Evolutionary conservation across 208 protist species (phyloP), one percentile per base, ranked within the genome.

Genomic region (Acanthamoeba healyi): DNA sequence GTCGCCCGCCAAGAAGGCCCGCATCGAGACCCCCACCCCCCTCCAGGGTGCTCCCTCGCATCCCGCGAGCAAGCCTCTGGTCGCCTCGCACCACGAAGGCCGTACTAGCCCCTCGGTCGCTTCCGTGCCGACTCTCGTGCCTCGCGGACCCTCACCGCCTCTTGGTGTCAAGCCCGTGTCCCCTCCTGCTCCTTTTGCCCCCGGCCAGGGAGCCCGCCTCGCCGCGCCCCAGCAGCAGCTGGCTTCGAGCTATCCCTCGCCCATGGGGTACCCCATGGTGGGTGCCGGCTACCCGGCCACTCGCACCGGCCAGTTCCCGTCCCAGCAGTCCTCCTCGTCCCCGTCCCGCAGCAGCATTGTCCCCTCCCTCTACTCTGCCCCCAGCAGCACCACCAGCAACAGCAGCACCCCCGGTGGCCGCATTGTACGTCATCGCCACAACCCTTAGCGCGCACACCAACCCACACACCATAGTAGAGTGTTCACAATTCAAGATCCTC

Each of bases 1-100:
- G 40, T 51, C 72, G 24, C 72, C 72, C 38, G 72, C 72, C 38
- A 82, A 82, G 72, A 82, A 51, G 72, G 9, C 32, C 19, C 72
- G 72, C 40, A 9, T 51, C 7, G 72, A 82, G 19, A 82, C 38
- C 42, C 72, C 72, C 40, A 51, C 72, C 10, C 72, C 24, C 40
- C 34, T 77, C 26, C 34, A 42, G 67, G 10, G 19, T 29, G n/a
- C 34, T 22, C 34, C 34, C 10, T 42, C 17, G 6, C 67, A 17
- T 3, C 17, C 67, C 26, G 24, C 42, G 38, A 17, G 7, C 63
- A 26, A 32, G 12, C 38, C 42, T 4, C 40, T 29, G 38, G 17
- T 51, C 72, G 36, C 19, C 6, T 2, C 9, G 63, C 63, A 22
- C 72, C 7, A 10, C 72, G 72, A 82, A 7, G 72, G 72, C n/a